These are phyloP conservation scores for Ploettnerulaceae sp. DNA, from an alignment of 2,329 filamentous ascomycete species.

Conservation along the genomic window DNA sequence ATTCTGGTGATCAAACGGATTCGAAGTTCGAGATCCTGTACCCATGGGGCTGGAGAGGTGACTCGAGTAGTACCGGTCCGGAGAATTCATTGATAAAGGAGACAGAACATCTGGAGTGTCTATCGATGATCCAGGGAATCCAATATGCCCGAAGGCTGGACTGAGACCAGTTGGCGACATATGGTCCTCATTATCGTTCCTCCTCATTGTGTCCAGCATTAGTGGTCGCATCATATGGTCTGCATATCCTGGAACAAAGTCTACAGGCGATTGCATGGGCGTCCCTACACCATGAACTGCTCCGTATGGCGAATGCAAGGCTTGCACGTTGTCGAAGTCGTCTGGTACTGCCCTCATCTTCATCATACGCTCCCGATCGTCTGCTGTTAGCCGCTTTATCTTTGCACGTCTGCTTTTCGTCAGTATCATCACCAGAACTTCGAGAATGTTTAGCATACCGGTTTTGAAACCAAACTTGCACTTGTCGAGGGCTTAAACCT, in stretches of 20 bases:
- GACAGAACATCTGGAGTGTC: conserved; percentile 51
- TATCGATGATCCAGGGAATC: conserved; percentile 53
- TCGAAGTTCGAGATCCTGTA: conserved; percentile 45
- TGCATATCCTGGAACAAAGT: conserved; percentile 43
- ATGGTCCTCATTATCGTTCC: conserved; percentile 58
- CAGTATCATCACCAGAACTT: conserved; percentile 6
- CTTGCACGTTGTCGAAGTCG: conserved; percentile 66
- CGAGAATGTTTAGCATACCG: conserved; percentile 53
- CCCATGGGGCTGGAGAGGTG: conserved; percentile 46
- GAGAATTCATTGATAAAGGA: conserved; percentile 50
- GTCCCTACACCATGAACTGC: conserved; percentile 39
- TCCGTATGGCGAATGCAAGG: conserved; percentile 62
- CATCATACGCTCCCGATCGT: conserved; percentile 66
- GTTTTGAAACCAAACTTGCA: conserved; percentile 99
- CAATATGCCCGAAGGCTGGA: conserved; percentile 62
- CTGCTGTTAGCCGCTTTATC: conserved; percentile 65
- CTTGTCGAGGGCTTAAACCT: conserved; percentile 83
- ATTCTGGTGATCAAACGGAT: conserved; percentile 48
- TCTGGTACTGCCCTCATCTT: conserved; percentile 68
- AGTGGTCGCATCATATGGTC: conserved; percentile 57
- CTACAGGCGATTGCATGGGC: conserved; percentile 33
- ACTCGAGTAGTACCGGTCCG: conserved; percentile 49
- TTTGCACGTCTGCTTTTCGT: conserved; percentile 55
- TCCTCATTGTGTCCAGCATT: conserved; percentile 62
- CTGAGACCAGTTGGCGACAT: conserved; percentile 63